Percentiles rank a stretch among this genome's conserved stretches.
These are phyloP conservation scores for Pyrus hybrid DNA, from an alignment of 331 rosid genomes.

Conservation along the genomic window DNA sequence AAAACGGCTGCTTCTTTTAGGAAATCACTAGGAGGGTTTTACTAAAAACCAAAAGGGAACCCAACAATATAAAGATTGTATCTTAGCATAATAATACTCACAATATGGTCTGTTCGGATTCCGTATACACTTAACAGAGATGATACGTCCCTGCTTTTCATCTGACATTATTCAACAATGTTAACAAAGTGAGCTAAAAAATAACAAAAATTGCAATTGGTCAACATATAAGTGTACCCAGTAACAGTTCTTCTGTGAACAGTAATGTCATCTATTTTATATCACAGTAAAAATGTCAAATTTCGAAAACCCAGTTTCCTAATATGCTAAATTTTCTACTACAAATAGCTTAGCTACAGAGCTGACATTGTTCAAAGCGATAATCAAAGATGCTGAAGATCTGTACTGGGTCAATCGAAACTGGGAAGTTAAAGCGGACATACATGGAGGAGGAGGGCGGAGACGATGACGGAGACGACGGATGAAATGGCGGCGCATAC, in stretches of 20 bases:
- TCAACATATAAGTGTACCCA: not conserved
- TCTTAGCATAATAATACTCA: slow-evolving; percentile 34
- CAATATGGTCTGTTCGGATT: slow-evolving; percentile 69
- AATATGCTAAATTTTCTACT: not conserved
- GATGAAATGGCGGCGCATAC: slow-evolving; percentile 63
- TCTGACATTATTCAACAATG: slow-evolving; percentile 37
- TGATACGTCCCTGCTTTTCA: slow-evolving; percentile 28
- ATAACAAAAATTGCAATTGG: not conserved
- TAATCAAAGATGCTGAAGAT: not conserved
- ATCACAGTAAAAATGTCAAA: not conserved
- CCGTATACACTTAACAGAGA: slow-evolving; percentile 53
- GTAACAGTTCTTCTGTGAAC: not conserved
- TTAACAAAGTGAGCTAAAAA: slow-evolving; percentile 9
- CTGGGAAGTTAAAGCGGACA: slow-evolving; percentile 1
- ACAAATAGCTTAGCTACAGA: not conserved
- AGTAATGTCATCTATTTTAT: not conserved
- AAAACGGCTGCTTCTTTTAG: not conserved
- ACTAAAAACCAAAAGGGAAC: not conserved
- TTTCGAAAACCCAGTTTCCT: not conserved
- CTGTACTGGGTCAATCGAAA: not conserved
- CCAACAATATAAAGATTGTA: not conserved
- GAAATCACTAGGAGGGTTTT: not conserved
- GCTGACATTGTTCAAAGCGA: not conserved
- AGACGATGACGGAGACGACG: slow-evolving; percentile 40
- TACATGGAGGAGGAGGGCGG: slow-evolving; percentile 62